Base-by-base conservation (phyloP, 1,284 basidiomycete species). In the Somion occarium region DNA sequence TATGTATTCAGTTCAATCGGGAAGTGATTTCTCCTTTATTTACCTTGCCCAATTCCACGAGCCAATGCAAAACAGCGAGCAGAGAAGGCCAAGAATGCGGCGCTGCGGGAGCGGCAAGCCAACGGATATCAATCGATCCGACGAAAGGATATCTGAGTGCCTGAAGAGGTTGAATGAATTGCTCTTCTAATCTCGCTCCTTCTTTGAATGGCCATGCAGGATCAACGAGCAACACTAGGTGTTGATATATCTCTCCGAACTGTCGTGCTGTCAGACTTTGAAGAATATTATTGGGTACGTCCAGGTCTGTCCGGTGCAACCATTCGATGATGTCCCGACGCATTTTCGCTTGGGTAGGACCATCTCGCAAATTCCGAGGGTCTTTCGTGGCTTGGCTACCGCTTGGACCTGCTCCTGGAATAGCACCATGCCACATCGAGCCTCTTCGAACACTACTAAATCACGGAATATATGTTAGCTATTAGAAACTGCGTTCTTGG, bases 61-160 rank as follows among this genome's bases (percentile, higher is more conserved):
- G 71, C 93, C 93, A 96, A 65, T 92, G 87, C 44, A 96, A 64
- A 63, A 91, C 87, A 19, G 88, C 92, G 15, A 94, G 71, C 15
- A 94, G 65, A 13, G 79, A 71, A 0, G 90, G 89, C 93, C 92
- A 95, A 15, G 86, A 83, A 65, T 90, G 87, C 71, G 87, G 84
- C 53, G 85, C 87, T 0, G 89, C 91, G 0, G 91, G 88, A 1
- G 91, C 85, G 2, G 83, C 83, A n/a, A 96, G 68, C 75, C 87
- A 90, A 53, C 89, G 93, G 48, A 83, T 81, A 58, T 91, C 87
- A 5, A 94, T 76, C 49, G 80, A 74, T 46, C 84, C 77, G 5
- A 82, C 74, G 52, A 81, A 88, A 0, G 92, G 91, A 66, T 95
- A 96, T 55, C 77, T 75, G 48, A 92, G 68, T 5, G 85, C 82